A percentile compares a stretch with the other conserved stretches of the same genome.
Conservation (phyloP, 192 early-diverging fungal species). For the Chytriomyces hyalinus region DNA sequence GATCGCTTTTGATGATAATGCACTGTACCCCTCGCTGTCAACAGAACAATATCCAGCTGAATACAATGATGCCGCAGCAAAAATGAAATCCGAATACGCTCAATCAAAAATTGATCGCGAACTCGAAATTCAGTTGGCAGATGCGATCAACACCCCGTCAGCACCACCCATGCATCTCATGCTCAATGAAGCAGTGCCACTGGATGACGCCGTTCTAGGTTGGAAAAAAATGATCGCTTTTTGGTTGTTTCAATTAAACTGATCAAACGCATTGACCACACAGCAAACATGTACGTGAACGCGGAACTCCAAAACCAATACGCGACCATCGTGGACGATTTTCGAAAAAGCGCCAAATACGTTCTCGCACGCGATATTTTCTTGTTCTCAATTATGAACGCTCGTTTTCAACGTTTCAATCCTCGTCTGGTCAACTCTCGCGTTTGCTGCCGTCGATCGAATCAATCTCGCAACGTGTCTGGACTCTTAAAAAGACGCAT, state of each 20-base stretch:
- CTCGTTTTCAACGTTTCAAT: conserved; percentile 2
- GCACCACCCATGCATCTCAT: too few species aligned
- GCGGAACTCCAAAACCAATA: conserved; percentile 14
- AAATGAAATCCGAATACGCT: too few species aligned
- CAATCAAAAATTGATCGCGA: too few species aligned
- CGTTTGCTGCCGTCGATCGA: not conserved
- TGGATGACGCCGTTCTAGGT: too few species aligned
- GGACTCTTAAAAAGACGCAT: conserved; percentile 36
- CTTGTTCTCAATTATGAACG: conserved; percentile 33
- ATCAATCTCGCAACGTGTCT: conserved; percentile 11
- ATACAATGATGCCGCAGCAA: too few species aligned
- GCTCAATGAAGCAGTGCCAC: too few species aligned
- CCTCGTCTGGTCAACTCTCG: conserved; percentile 6
- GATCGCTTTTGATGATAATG: too few species aligned
- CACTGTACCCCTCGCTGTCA: too few species aligned
- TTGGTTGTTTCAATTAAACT: not conserved
- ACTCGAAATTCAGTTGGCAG: too few species aligned
- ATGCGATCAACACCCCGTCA: too few species aligned
- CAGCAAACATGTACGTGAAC: conserved; percentile 23
- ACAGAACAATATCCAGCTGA: too few species aligned
- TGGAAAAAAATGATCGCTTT: conserved; percentile 5
- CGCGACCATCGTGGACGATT: conserved; percentile 20
- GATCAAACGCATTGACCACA: not conserved
- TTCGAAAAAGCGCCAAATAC: conserved; percentile 30
- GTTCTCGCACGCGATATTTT: conserved; percentile 29